Conservation (phyloP, 345 rosid genomes). For the Eucalyptus polyanthemos region DNA sequence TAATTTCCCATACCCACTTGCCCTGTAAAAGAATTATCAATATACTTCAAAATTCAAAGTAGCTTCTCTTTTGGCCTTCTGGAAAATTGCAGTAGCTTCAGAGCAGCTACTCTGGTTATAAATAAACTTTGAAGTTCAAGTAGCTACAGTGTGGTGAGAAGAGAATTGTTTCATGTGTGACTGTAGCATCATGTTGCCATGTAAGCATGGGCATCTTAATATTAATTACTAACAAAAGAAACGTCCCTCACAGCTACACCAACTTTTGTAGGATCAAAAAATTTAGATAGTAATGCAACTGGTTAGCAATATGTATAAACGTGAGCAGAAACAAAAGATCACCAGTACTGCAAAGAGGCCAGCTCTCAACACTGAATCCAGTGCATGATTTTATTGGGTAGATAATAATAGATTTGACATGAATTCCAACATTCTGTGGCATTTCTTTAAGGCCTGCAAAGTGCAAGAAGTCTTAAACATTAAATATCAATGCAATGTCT, state of each 20-base stretch:
- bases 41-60: background rate
- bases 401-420: slow-evolving; percentile 53
- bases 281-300: background rate
- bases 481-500: background rate
- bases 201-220: background rate
- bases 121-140: background rate
- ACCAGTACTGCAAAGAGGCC: slow-evolving; percentile 93
- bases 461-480: background rate
- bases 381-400: slow-evolving; percentile 91
- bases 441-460: slow-evolving; percentile 31
- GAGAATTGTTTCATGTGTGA: background rate
- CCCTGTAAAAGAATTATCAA: background rate
- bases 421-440: slow-evolving; percentile 5
- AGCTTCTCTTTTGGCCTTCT: background rate
- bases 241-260: background rate
- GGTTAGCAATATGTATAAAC: background rate
- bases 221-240: background rate
- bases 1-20: background rate
- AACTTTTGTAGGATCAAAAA: background rate
- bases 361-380: slow-evolving; percentile 66
- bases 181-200: background rate
- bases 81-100: background rate
- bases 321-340: background rate
- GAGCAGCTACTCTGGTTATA: background rate
- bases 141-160: background rate